Evolutionary conservation across 768 basidiomycete genomes (phyloP), one percentile per base, ranked within the genome.

Genomic region (Boletus sp.): DNA sequence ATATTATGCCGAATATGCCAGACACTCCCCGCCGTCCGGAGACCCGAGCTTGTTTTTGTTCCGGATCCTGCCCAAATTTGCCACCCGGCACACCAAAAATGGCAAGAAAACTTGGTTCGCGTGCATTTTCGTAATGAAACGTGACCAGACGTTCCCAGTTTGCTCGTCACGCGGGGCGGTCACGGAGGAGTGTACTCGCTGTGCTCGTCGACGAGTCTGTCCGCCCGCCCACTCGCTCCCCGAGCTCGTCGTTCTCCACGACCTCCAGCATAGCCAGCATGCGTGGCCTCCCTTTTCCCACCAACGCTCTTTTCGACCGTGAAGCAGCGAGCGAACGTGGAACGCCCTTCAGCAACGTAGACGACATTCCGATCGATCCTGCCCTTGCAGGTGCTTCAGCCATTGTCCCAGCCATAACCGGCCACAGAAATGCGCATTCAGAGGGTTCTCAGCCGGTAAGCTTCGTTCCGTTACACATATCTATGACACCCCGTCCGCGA

Each of bases 321-420:
- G 83, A 85, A 69, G 65, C 74, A 34, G 79, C 83, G 30, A 77
- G 82, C 70, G 84, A 87, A 57, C 75, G 78, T 62, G 79, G 79
- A 61, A 83, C 83, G 14, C 82, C 84, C 58, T 73, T 74, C 68
- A 79, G 76, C 75, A 77, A 74, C 73, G 72, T 70, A 68, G 79
- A 83, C 75, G 79, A 82, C 72, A 86, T 90, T 70, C 87, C 87
- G 60, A 90, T 90, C 77, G 88, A 91, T 82, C 89, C 89, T 64
- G 84, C 82, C 39, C 82, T 90, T 59, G 79, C 72, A 45, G 78
- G 68, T 17, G 34, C 35, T 33, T 70, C 76, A 21, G 65, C 75
- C 57, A 80, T 84, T 59, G 83, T 83, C 74, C 81, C 82, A 27
- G 74, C 75, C 54, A 71, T 83, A 49, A 70, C 79, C 58, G 58